Base-by-base conservation (phyloP, 2,329 filamentous ascomycete genomes). In the Hymenoscyphus infarciens region DNA sequence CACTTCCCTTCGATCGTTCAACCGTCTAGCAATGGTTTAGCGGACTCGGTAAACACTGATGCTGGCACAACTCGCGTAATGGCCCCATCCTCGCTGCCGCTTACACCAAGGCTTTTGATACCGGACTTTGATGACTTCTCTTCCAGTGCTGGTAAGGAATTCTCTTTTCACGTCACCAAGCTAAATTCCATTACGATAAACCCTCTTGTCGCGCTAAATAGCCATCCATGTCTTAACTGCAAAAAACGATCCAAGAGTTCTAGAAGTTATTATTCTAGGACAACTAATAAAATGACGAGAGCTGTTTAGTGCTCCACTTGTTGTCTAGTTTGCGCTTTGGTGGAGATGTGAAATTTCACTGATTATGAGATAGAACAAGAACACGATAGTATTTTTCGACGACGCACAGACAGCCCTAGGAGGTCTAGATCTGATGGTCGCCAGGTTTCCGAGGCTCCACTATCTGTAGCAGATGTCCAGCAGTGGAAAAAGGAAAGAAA, bases 61-160 rank as follows among this genome's bases (percentile, higher is more conserved):
- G 19, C 19, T 52, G 10, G 11, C 45, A 25, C 19, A 52, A 25
- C 11, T 10, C 42, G 42, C 8, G 6, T n/a, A 49, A 49, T 22
- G n/a, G 16, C 6, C 10, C 15, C 53, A 31, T 13, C 53, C 53
- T 15, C 4, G 11, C n/a, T 52, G 25, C 45, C 45, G 25, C 45
- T 31, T n/a, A 31, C 53, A 16, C 53, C 27, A 56, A 56, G 53
- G 25, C 53, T 31, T 16, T 5, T 56, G 53, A 31, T 56, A n/a
- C 33, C 53, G n/a, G 53, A 31, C 10, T 56, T 27, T 31, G 53
- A 56, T n/a, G 53, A 31, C 10, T 56, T 31, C 10, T 56, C 53
- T n/a, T 56, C 25, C 8, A 56, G 53, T 35, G 53, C 27, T 56
- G 53, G 53, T 56, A 33, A 56, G 53, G 16, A 27, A n/a, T 1